Percentiles rank a stretch among this genome's conserved stretches.
Conservation (phyloP, 164 flowering plant genomes). For the Brasenia schreberi region DNA sequence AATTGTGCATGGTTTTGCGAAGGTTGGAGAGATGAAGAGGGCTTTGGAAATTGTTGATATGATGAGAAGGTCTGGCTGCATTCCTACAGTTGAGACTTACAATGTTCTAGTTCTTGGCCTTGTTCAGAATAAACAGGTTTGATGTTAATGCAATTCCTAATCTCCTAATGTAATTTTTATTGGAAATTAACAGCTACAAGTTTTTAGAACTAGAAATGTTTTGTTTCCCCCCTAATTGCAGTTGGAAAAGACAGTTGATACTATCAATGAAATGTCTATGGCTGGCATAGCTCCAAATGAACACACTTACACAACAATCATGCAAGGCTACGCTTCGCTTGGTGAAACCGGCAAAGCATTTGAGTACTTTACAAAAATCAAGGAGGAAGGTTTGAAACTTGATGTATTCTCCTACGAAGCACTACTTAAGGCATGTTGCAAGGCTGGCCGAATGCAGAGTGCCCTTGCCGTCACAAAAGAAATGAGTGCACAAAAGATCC, state of each 20-base stretch:
- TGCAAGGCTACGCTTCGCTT: conserved; percentile 94
- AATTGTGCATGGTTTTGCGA: conserved; percentile 79
- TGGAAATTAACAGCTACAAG: too few relatives aligned
- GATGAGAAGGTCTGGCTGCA: conserved; percentile 90
- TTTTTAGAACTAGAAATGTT: neutral
- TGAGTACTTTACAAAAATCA: conserved; percentile 68
- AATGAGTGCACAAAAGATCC: conserved; percentile 70
- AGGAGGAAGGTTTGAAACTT: conserved; percentile 72
- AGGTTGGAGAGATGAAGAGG: conserved; percentile 62
- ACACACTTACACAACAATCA: conserved; percentile 81
- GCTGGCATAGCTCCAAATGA: conserved; percentile 71
- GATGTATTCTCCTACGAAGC: conserved; percentile 85
- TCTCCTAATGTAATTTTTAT: neutral
- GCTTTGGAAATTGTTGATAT: conserved; percentile 70
- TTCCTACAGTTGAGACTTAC: conserved; percentile 83
- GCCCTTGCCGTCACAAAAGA: conserved; percentile 92
- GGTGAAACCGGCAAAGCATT: conserved; percentile 96
- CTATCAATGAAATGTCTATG: conserved; percentile 71
- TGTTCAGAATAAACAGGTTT: conserved; percentile 84
- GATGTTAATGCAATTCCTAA: neutral
- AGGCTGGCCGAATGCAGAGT: conserved; percentile 97
- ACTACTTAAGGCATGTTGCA: conserved; percentile 96
- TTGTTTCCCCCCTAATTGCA: conserved; percentile 17
- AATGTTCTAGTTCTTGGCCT: conserved; percentile 85
- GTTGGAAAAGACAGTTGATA: conserved; percentile 82